Percentiles rank a stretch among this genome's conserved stretches.
phyloP scores from a whole-genome alignment of 176 grass and related monocot species.

The Oryza coarctata region DNA sequence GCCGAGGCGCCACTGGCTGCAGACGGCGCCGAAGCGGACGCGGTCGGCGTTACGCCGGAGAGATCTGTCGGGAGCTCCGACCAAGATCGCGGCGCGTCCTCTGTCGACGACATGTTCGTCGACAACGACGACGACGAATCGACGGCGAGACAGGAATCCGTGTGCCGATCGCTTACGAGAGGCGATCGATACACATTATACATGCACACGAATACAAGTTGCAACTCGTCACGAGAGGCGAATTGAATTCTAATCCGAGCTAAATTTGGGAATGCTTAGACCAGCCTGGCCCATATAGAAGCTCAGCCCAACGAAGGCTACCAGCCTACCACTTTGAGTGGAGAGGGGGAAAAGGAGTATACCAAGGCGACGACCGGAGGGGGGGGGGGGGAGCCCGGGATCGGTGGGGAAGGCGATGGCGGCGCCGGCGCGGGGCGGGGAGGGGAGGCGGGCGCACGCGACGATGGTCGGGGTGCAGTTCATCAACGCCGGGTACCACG shows the following conservation, averaged over 20 bases:
- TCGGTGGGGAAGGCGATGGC: conserved; percentile 25
- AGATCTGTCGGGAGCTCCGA: not conserved
- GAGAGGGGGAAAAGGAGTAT: not conserved
- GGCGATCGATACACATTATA: too few species aligned
- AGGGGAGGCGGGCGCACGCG: conserved; percentile 48
- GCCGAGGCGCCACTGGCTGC: not conserved
- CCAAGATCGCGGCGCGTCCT: not conserved
- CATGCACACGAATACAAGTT: too few species aligned
- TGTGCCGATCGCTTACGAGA: too few species aligned
- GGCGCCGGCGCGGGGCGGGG: conserved; percentile 19
- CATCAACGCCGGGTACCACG: conserved; percentile 74
- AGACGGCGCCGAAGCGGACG: conserved; percentile 19
- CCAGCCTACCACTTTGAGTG: not conserved
- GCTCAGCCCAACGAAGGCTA: not conserved
- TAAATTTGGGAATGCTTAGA: too few species aligned
- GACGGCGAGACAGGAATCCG: too few species aligned
- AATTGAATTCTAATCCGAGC: too few species aligned
- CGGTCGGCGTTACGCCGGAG: not conserved
- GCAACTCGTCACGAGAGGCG: too few species aligned
- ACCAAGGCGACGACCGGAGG: not conserved
- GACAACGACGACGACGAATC: too few species aligned
- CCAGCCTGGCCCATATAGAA: not conserved
- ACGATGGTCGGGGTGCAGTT: conserved; percentile 63
- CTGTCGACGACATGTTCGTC: not conserved
- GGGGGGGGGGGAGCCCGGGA: not conserved